Evolutionary conservation across 2,329 filamentous ascomycete genomes (phyloP).

Genomic region (Exserohilum rostratum): DNA sequence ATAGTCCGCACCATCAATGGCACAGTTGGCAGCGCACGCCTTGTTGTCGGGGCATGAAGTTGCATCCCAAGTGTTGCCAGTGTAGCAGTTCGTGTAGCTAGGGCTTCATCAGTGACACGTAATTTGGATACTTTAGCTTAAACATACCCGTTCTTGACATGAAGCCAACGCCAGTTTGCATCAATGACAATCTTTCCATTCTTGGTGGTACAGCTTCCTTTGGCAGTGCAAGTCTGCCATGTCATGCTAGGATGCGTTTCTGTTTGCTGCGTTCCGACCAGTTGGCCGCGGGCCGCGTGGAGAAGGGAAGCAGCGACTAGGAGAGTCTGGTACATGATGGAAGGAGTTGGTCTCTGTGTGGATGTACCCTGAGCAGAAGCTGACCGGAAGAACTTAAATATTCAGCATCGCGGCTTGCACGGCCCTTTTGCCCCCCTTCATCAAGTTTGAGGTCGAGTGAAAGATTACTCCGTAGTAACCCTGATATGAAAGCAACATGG

Average conservation of each 20-base stretch:
- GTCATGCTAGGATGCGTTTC: constrained; percentile 51
- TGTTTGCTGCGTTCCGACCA: constrained; percentile 42
- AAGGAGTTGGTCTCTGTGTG: background rate
- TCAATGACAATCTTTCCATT: constrained; percentile 48
- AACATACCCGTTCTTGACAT: constrained; percentile 43
- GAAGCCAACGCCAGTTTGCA: constrained; percentile 57
- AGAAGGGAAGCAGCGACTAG: constrained; percentile 54
- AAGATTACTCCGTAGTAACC: background rate
- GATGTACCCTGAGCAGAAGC: background rate
- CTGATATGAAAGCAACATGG: background rate
- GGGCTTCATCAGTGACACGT: constrained; percentile 40
- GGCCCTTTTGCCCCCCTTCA: background rate
- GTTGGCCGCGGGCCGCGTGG: constrained; percentile 55
- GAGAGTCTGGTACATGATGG: constrained; percentile 42
- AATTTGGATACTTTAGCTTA: constrained; percentile 40
- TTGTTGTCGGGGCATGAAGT: constrained; percentile 44
- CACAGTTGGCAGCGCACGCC: constrained; percentile 44
- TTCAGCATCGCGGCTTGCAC: background rate
- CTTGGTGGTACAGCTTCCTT: constrained; percentile 43
- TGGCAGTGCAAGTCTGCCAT: constrained; percentile 50
- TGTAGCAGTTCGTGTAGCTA: constrained; percentile 51
- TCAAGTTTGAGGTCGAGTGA: background rate
- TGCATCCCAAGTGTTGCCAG: constrained; percentile 49
- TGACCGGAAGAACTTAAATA: background rate
- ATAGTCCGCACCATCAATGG: constrained; percentile 52